Conservation (phyloP, 306 rosid species). For the Begonia loranthoides region DNA sequence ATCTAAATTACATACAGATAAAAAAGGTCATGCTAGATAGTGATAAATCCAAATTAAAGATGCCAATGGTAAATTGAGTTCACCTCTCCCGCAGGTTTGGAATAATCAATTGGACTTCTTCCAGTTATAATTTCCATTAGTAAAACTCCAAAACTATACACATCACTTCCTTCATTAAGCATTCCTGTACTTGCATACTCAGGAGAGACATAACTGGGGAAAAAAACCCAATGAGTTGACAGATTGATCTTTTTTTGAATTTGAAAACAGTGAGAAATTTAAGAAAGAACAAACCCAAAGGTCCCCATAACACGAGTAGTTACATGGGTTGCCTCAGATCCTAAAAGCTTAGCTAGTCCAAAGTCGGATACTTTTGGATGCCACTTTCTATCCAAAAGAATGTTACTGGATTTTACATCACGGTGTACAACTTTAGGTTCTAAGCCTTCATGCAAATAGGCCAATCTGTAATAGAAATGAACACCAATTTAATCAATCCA, state of each 20-base stretch:
- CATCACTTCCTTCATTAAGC: conserved; percentile 94
- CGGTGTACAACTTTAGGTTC: conserved; percentile 99
- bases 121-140: conserved; percentile 98
- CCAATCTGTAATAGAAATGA: conserved; percentile 41
- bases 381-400: conserved; percentile 88
- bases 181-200: conserved; percentile 95
- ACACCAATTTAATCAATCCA: background rate
- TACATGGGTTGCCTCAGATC: conserved; percentile 70
- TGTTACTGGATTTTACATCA: conserved; percentile 88
- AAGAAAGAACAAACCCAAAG: conserved; percentile 49
- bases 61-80: conserved; percentile 7
- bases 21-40: background rate
- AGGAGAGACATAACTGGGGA: conserved; percentile 83
- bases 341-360: conserved; percentile 93
- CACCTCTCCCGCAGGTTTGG: conserved; percentile 89
- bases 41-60: background rate
- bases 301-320: conserved; percentile 98
- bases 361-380: conserved; percentile 86
- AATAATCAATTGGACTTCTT: conserved; percentile 86
- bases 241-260: background rate
- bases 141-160: conserved; percentile 84
- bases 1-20: conserved; percentile 36
- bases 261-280: background rate
- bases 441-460: conserved; percentile 92
- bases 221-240: conserved; percentile 3